phyloP scores from a whole-genome alignment of 108 stramenopile genomes.

The Epithemia pelagica region DNA sequence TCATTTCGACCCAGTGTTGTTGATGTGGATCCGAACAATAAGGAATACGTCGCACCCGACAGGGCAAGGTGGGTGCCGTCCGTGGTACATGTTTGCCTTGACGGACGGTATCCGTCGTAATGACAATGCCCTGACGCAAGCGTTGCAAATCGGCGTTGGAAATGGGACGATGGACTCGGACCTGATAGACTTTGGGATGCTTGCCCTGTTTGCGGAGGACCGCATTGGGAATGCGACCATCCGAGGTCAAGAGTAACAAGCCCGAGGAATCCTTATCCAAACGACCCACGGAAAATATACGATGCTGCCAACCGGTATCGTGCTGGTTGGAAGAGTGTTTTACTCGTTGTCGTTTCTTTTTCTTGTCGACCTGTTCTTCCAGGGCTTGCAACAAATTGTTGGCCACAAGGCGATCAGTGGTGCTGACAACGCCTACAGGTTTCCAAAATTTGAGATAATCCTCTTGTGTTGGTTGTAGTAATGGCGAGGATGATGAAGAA shows the following conservation, averaged over 20 bases:
- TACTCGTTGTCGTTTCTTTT: conserved; percentile 9
- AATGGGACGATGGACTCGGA: conserved; percentile 38
- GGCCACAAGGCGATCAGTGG: conserved; percentile 50
- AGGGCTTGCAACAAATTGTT: conserved; percentile 59
- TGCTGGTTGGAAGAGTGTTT: background rate
- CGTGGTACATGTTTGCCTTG: conserved; percentile 38
- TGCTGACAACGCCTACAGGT: conserved; percentile 67
- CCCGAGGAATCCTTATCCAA: conserved; percentile 75
- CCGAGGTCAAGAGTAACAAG: conserved; percentile 56
- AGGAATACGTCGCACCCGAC: conserved; percentile 22
- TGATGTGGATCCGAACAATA: background rate
- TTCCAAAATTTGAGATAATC: conserved; percentile 78
- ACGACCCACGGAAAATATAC: conserved; percentile 78
- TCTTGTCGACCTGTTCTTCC: conserved; percentile 30
- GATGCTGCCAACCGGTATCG: background rate
- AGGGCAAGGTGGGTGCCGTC: conserved; percentile 55
- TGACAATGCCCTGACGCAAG: conserved; percentile 47
- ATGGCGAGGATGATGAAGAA: conserved; percentile 10
- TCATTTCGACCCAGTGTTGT: conserved; percentile 33
- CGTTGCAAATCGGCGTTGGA: conserved; percentile 25
- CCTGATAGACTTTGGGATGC: conserved; percentile 58
- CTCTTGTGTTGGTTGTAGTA: too few species aligned
- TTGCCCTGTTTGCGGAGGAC: conserved; percentile 40
- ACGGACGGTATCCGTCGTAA: conserved; percentile 52
- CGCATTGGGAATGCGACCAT: conserved; percentile 73